Evolutionary conservation across 2,329 filamentous ascomycete species (phyloP).

Genomic region (Talaromyces amestolkiae): DNA sequence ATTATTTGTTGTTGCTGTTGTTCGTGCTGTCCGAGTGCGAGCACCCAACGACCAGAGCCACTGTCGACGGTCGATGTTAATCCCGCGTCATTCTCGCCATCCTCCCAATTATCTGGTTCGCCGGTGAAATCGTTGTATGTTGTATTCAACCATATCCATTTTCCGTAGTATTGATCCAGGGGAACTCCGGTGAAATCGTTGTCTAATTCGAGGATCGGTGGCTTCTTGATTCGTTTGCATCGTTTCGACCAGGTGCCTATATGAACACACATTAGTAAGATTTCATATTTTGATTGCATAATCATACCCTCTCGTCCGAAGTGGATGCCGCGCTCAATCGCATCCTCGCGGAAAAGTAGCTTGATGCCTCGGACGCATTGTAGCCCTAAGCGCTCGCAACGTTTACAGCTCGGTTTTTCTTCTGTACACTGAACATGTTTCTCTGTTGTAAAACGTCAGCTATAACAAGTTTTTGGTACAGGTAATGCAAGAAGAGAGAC

Average conservation of each 20-base stretch:
- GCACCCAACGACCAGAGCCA: background rate
- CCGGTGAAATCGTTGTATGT: slow-evolving; percentile 24
- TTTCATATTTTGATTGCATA: background rate
- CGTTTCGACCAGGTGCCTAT: slow-evolving; percentile 18
- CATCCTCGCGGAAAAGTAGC: slow-evolving; percentile 32
- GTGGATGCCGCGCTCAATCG: slow-evolving; percentile 29
- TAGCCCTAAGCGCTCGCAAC: slow-evolving; percentile 28
- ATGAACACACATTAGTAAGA: background rate
- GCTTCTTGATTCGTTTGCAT: slow-evolving; percentile 17
- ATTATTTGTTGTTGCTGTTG: slow-evolving; percentile 5
- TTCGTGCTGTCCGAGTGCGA: slow-evolving; percentile 12
- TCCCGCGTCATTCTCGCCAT: slow-evolving; percentile 3
- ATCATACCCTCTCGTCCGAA: slow-evolving; percentile 27
- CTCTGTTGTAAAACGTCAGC: slow-evolving; percentile 15
- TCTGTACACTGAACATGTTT: slow-evolving; percentile 35
- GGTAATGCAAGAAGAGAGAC: slow-evolving; percentile 13
- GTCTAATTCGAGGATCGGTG: slow-evolving; percentile 13
- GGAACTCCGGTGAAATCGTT: slow-evolving; percentile 15
- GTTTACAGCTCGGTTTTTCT: slow-evolving; percentile 29
- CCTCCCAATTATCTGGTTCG: background rate
- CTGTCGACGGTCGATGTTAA: slow-evolving; percentile 19
- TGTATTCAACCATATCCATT: slow-evolving; percentile 30
- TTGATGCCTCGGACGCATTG: slow-evolving; percentile 27
- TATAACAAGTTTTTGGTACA: background rate
- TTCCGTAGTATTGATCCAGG: slow-evolving; percentile 19